phyloP scores from a whole-genome alignment of 768 basidiomycete genomes.

The Pilatotrama ljubarskyi region DNA sequence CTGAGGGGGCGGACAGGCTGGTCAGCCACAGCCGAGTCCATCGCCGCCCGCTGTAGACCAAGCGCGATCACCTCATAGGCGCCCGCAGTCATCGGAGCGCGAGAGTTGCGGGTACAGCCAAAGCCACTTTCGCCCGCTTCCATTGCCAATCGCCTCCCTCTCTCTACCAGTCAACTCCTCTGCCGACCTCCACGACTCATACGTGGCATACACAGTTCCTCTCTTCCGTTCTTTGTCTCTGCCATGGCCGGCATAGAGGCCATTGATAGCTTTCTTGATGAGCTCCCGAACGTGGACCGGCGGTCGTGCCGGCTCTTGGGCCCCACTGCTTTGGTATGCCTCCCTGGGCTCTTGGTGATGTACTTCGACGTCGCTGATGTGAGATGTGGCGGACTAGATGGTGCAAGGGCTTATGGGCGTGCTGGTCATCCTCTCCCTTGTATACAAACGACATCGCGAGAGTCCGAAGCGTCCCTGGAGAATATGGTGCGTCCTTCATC shows the following conservation, averaged over 20 bases:
- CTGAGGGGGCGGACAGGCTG: no score
- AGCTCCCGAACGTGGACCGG: conserved; percentile 42
- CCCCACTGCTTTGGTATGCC: conserved; percentile 46
- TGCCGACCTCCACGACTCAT: background rate
- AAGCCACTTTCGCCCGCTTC: conserved; percentile 5
- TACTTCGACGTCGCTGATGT: conserved; percentile 4
- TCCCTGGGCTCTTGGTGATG: background rate
- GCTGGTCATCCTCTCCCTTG: conserved; percentile 81
- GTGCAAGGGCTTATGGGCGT: conserved; percentile 90
- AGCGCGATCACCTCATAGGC: background rate
- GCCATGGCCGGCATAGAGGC: conserved; percentile 11
- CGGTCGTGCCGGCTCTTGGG: conserved; percentile 47
- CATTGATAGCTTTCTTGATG: conserved; percentile 28
- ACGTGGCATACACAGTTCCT: background rate
- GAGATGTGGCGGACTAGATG: conserved; percentile 41
- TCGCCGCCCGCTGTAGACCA: background rate
- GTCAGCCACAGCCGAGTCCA: background rate
- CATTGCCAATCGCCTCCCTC: conserved; percentile 11
- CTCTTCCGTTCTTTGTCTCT: background rate
- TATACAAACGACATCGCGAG: conserved; percentile 89
- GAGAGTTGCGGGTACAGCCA: conserved; percentile 2
- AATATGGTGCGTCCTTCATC: conserved; percentile 67
- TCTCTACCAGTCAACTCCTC: background rate
- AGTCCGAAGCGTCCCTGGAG: conserved; percentile 83
- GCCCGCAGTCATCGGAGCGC: background rate